A percentile compares a stretch with the other conserved stretches of the same genome.
phyloP scores from a whole-genome alignment of 306 rosid species.

The Trifolium fragiferum region DNA sequence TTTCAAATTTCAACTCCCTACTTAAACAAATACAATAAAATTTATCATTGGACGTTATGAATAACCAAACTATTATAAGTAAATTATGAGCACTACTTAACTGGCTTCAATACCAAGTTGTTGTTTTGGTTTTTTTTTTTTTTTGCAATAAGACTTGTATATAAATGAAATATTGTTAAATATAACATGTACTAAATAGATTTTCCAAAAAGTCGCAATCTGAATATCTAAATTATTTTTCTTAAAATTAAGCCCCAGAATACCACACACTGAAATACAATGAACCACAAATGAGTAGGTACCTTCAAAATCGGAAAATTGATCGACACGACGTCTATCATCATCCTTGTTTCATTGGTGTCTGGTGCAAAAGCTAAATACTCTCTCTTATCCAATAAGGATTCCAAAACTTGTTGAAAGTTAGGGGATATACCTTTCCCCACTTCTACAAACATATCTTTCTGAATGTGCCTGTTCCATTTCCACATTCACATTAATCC shows the following conservation, averaged over 20 bases:
- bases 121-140: no score
- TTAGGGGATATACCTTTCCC: conserved; percentile 87
- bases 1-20: conserved; percentile 9
- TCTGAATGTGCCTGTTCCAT: conserved; percentile 74
- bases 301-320: conserved; percentile 89
- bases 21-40: conserved; percentile 17
- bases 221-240: conserved; percentile 10
- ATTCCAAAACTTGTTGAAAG: conserved; percentile 71
- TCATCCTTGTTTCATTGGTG: conserved; percentile 67
- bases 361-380: conserved; percentile 87
- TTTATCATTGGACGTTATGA: conserved; percentile 6
- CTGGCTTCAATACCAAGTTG: conserved; percentile 16
- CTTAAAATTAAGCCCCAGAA: neutral
- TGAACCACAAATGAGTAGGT: neutral
- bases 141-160: neutral
- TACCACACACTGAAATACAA: conserved; percentile 4
- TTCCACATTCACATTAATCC: conserved; percentile 42
- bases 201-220: conserved; percentile 10
- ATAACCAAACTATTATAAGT: conserved; percentile 14
- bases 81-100: conserved; percentile 11
- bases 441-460: conserved; percentile 82
- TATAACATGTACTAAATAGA: conserved; percentile 1
- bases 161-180: conserved; percentile 6
- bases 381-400: conserved; percentile 65
- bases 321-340: conserved; percentile 70